Evolutionary conservation across 148 eudicot species (phyloP), one percentile per base, ranked within the genome.

Genomic region (Fagopyrum homotropicum): DNA sequence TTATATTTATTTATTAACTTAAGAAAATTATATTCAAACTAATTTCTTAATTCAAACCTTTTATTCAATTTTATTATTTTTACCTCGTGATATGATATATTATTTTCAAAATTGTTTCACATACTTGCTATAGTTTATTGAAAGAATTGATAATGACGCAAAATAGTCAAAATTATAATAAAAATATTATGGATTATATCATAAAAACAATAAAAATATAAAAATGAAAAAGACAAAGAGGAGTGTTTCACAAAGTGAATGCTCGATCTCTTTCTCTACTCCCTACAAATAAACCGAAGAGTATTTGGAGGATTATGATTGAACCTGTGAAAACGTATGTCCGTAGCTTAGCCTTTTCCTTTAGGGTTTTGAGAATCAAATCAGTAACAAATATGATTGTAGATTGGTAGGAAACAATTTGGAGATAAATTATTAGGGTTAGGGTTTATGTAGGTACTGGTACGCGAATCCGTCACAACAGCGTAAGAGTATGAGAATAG

Each of bases 391-490:
- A 7, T 26, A 1, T 10, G 11, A 66, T 14, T 49, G 11, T 40
- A 2, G 14, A 66, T 35, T 66, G 44, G 69, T 9, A 22, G 71
- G 71, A 22, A 66, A 60, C 66, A 14, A 40, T 9, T 63, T 30
- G 44, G 69, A 45, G 12, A 26, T 29, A 66, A 66, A 66, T 43
- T 15, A 46, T 26, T 78, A 73, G 76, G 76, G 80, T 72, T 73
- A 78, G 77, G 76, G 64, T 57, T 78, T 66, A 7, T 12, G 71
- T 66, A 66, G 71, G 71, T 40, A 66, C 46, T 74, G 73, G 78
- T 59, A 69, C 70, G 63, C 78, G 72, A 59, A 79, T 70, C 75
- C 81, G 35, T 79, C 72, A 43, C 75, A 71, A n/a, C 70, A 79
- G 78, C 81, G 75, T 72, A 82, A 75, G 81, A 30, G 74, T 46